Evolutionary conservation across 176 grass and related monocot species (phyloP).

Genomic region (Musa acuminata): DNA sequence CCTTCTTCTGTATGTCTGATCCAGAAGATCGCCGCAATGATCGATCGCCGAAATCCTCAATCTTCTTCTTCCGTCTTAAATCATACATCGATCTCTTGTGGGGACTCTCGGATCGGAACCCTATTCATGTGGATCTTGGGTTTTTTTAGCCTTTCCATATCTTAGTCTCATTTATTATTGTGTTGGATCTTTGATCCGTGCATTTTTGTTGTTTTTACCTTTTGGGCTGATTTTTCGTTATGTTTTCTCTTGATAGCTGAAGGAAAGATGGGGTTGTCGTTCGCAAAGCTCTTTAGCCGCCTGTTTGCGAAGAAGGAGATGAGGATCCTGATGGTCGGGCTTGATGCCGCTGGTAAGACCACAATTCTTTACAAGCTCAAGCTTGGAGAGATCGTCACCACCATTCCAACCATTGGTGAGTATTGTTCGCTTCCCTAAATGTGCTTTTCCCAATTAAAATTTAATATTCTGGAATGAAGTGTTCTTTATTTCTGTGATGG

Average conservation of each 20-base stretch:
- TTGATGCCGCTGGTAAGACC: slow-evolving; percentile 14
- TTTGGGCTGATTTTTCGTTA: neutral
- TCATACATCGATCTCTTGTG: neutral
- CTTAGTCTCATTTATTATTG: neutral
- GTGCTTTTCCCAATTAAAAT: neutral
- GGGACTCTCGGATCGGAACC: neutral
- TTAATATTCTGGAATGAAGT: too few relatives aligned
- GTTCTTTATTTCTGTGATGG: too few relatives aligned
- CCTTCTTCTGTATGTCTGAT: neutral
- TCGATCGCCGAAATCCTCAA: neutral
- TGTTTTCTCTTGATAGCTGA: neutral
- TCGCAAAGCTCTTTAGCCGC: slow-evolving; percentile 12
- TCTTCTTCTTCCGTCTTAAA: neutral
- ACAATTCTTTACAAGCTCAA: slow-evolving; percentile 16
- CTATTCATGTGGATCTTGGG: neutral
- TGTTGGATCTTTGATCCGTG: neutral
- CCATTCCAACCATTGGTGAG: slow-evolving; percentile 13
- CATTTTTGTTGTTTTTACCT: neutral
- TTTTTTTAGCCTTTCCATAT: neutral
- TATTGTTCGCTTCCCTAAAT: neutral
- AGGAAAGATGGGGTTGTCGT: neutral
- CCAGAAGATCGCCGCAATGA: neutral
- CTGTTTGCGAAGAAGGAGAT: slow-evolving; percentile 13
- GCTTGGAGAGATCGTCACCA: slow-evolving; percentile 11
- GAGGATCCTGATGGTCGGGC: slow-evolving; percentile 10